Percentiles rank a stretch among this genome's conserved stretches.
phyloP scores from a whole-genome alignment of 192 early-diverging fungal genomes.

The Pecoramyces ruminantium region DNA sequence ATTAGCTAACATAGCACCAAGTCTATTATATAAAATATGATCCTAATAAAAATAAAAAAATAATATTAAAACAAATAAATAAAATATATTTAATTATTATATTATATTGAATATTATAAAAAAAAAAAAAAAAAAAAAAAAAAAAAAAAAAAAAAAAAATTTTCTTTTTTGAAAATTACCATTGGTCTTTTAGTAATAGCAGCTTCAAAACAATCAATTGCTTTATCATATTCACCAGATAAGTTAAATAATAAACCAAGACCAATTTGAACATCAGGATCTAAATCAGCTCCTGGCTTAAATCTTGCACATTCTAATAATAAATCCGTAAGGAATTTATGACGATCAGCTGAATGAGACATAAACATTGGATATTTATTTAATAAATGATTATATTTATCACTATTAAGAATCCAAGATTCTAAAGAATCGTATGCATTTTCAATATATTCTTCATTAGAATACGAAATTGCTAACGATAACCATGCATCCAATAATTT shows the following conservation, averaged over 20 bases:
- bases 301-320: constrained; percentile 65
- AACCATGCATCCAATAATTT: constrained; percentile 60
- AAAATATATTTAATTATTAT: not conserved
- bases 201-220: constrained; percentile 90
- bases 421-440: constrained; percentile 83
- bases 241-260: constrained; percentile 92
- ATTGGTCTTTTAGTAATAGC: constrained; percentile 69
- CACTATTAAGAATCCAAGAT: constrained; percentile 64
- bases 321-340: constrained; percentile 52
- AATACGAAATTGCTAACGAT: constrained; percentile 79
- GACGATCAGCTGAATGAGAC: constrained; percentile 20
- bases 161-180: constrained; percentile 8
- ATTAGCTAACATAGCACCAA: constrained; percentile 77
- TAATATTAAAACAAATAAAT: not conserved
- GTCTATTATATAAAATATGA: not conserved
- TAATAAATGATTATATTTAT: constrained; percentile 41
- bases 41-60: constrained; percentile 32
- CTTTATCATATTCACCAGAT: constrained; percentile 82
- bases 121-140: not conserved
- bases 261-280: constrained; percentile 83
- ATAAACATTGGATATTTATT: constrained; percentile 6
- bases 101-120: constrained; percentile 65
- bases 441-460: constrained; percentile 70
- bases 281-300: constrained; percentile 44
- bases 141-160: not conserved